phyloP scores from a whole-genome alignment of 768 basidiomycete species.

The Suillus cothurnatus region DNA sequence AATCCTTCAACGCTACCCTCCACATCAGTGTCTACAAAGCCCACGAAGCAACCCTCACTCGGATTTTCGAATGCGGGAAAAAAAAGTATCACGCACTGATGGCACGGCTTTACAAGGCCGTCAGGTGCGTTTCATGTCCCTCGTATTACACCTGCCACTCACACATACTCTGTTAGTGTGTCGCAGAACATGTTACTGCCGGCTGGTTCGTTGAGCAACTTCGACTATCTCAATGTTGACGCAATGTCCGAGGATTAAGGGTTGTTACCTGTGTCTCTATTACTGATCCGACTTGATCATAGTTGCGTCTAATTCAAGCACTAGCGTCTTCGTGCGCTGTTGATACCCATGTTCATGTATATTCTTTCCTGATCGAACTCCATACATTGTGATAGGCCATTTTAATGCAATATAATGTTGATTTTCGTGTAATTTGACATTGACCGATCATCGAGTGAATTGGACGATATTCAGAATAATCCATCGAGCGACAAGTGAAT shows the following conservation, averaged over 20 bases:
- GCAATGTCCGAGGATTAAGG: background rate
- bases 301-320: no score
- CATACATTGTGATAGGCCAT: background rate
- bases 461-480: background rate
- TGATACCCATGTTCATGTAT: slow-evolving; percentile 1
- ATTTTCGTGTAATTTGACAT: background rate
- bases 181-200: background rate
- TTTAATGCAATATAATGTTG: background rate
- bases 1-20: no score
- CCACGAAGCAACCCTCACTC: no score
- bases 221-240: background rate
- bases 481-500: no score
- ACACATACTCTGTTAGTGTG: background rate
- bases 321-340: no score
- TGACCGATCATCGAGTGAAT: background rate
- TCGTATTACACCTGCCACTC: no score
- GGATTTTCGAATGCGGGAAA: background rate
- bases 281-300: no score
- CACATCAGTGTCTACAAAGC: no score
- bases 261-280: no score
- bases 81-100: background rate
- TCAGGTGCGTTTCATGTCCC: background rate
- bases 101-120: background rate
- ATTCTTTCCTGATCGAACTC: background rate
- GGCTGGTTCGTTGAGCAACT: background rate